Base-by-base conservation (phyloP, 345 rosid species). In the Murraya koenigii region DNA sequence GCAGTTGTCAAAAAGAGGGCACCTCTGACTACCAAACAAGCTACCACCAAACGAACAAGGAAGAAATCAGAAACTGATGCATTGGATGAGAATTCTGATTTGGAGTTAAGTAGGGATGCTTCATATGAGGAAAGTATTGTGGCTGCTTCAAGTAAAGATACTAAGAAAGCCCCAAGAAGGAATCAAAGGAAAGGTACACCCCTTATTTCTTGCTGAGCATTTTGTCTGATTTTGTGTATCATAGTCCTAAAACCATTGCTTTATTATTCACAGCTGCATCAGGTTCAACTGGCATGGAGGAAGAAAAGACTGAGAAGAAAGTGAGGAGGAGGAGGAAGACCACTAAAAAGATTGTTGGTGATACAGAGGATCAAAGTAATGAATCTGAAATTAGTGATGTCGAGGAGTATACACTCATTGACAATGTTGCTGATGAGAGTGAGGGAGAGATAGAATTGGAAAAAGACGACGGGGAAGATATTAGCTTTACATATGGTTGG, bases 401-500 rank as follows among this genome's bases (percentile, higher is more conserved):
- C 0, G 90, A 83, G 70, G 93, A 87, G 56, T 81, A 84, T 17
- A 49, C 75, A 33, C 72, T 79, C 49, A 70, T 67, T 76, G 78
- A 78, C 32, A 85, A 54, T 79, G 49, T 75, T 62, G 93, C 85
- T 82, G 83, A 84, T 4, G 94, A 86, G 84, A 89, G 87, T 71
- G 90, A 88, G 54, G 84, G 81, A 60, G 97, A 93, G 66, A 84
- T 87, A 58, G 95, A 89, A 61, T 72, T 93, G 80, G 87, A 66
- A 33, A 89, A 81, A 77, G 85, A 87, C 47, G 91, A 81, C 22
- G 85, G 88, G 79, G 94, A 90, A 66, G 98, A 92, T 78, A 85
- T 93, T 73, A 89, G 91, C 80, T 84, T 73, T 58, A 86, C 95
- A 1, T 92, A 92, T 74, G 95, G 95, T 56, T 95, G 95, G 97